A percentile compares a stretch with the other conserved stretches of the same genome.
These are phyloP conservation scores for Yarrowia sp. DNA, from an alignment of 805 yeast genomes.

Conservation along the genomic window DNA sequence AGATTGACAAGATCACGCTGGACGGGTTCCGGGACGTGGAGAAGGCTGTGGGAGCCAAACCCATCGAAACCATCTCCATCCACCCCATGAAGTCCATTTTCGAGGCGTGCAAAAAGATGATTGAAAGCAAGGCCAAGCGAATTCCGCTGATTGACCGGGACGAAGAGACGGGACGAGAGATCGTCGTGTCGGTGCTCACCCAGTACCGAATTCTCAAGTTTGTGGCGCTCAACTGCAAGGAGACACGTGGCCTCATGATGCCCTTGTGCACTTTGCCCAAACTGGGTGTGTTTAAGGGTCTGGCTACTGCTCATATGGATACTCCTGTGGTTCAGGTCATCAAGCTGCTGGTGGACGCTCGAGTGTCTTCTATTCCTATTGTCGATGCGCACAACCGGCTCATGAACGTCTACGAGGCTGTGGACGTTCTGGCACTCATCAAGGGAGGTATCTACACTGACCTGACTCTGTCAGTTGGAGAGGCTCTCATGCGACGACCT, in stretches of 20 bases:
- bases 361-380: constrained; percentile 92
- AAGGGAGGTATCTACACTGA: constrained; percentile 94
- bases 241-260: constrained; percentile 75
- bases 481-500: constrained; percentile 87
- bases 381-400: constrained; percentile 70
- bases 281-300: constrained; percentile 49
- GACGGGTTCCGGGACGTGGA: constrained; percentile 87
- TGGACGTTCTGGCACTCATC: constrained; percentile 86
- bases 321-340: constrained; percentile 95
- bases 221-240: constrained; percentile 93
- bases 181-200: constrained; percentile 91
- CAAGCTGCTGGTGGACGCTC: constrained; percentile 67
- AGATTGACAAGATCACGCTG: constrained; percentile 79
- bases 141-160: constrained; percentile 93
- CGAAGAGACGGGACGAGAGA: constrained; percentile 86
- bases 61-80: constrained; percentile 79
- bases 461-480: constrained; percentile 87
- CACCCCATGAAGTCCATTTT: constrained; percentile 87
- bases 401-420: constrained; percentile 91
- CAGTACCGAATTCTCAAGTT: constrained; percentile 95
- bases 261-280: constrained; percentile 68
- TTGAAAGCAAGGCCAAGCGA: constrained; percentile 83
- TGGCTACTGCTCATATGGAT: constrained; percentile 81
- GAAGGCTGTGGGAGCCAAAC: constrained; percentile 78
- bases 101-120: constrained; percentile 92